Base-by-base conservation (phyloP, 2,329 filamentous ascomycete species). In the Verticillium alfalfae region DNA sequence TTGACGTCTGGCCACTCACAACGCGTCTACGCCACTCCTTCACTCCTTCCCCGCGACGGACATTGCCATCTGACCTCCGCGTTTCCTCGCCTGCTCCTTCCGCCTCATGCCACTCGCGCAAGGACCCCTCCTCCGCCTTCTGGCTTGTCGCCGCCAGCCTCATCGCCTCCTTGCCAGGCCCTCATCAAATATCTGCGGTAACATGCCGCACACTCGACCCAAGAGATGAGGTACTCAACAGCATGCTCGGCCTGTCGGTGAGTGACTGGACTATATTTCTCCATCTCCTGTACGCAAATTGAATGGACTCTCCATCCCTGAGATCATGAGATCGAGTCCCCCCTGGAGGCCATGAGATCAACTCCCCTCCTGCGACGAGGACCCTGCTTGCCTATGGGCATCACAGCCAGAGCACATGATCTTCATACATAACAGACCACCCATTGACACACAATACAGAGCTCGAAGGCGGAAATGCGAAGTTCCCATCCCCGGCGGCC, bases 161-260 rank as follows among this genome's bases (percentile, higher is more conserved):
- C 34, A 36, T 22, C 34, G 18, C 45, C 22, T 52, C 45, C 10
- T 52, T 18, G 45, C 45, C 9, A 52, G 18, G 12, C 8, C 45
- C 45, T 52, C 45, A 52, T 26, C 18, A 18, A n/a, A n/a, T 52
- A n/a, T 52, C 45, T 22, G 18, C 45, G 45, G 45, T 52, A 52
- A 9, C 45, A 59, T 59, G 58, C 58, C 16, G 34, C 18, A 41
- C n/a, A 39, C 41, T 16, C 39, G 34, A 37, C n/a, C 58, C n/a
- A 12, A 18, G 58, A 55, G 58, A 65, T 65, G 64, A 65, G 64
- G 41, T 65, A 65, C 45, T 65, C 64, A 49, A 65, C 64, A 56
- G 64, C 64, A 9, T 65, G 64, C 59, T 65, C 64, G 59, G 64
- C 64, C 22, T 65, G 64, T 61, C 63, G 64, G 64, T 65, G 64